A percentile compares a stretch with the other conserved stretches of the same genome.
These are phyloP conservation scores for Laburnicola sp. DNA, from an alignment of 2,329 filamentous ascomycete genomes.

Conservation along the genomic window DNA sequence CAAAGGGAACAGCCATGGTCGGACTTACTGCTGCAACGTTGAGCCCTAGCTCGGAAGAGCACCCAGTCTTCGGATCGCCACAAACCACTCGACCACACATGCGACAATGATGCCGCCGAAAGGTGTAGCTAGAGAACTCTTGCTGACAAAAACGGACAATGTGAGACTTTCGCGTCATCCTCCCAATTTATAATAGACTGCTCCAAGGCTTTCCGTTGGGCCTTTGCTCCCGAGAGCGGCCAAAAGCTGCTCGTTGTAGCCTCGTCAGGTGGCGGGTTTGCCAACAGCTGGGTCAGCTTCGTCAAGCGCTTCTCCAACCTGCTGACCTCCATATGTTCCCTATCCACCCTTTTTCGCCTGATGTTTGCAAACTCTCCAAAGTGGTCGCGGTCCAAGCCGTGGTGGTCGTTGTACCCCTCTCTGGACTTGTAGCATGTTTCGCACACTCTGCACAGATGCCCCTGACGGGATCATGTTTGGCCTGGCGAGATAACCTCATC, in stretches of 20 bases:
- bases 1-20: background rate
- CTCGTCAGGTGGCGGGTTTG: constrained; percentile 67
- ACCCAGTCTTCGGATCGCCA: constrained; percentile 79
- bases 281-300: constrained; percentile 81
- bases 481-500: constrained; percentile 92
- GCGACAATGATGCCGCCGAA: constrained; percentile 90
- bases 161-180: constrained; percentile 76
- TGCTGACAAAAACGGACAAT: constrained; percentile 94
- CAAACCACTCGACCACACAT: constrained; percentile 94
- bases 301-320: constrained; percentile 89
- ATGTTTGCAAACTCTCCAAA: constrained; percentile 69
- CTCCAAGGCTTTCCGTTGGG: constrained; percentile 77
- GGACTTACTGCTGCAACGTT: constrained; percentile 68
- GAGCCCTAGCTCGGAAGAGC: constrained; percentile 81
- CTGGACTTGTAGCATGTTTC: constrained; percentile 99
- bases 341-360: constrained; percentile 78
- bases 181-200: constrained; percentile 96
- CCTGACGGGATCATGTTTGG: constrained; percentile 83
- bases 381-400: constrained; percentile 70
- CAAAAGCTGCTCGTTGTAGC: constrained; percentile 56
- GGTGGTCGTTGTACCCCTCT: constrained; percentile 91
- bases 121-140: constrained; percentile 90
- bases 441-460: constrained; percentile 81
- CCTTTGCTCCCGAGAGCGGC: constrained; percentile 64
- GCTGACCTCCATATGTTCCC: constrained; percentile 83